Conservation (phyloP, 2,329 filamentous ascomycete genomes). For the Meredithiella fracta region DNA sequence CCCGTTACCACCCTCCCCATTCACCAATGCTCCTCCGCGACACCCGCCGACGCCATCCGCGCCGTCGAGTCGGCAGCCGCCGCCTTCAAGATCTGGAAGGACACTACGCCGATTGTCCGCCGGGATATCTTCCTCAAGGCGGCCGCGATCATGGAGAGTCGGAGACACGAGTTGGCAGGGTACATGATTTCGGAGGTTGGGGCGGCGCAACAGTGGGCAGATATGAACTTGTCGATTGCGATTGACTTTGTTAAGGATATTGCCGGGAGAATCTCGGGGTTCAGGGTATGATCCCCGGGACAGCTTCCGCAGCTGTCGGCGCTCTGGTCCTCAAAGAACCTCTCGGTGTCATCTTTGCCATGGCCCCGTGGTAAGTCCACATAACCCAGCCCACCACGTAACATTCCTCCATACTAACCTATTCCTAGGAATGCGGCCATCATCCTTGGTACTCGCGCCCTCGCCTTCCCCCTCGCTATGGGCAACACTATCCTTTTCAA, state of each 20-base stretch:
- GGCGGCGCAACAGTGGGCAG: constrained; percentile 23
- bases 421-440: constrained; percentile 44
- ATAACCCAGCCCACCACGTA: neutral
- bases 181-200: constrained; percentile 41
- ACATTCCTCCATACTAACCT: too few relatives aligned
- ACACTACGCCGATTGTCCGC: constrained; percentile 40
- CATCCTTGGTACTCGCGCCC: constrained; percentile 35
- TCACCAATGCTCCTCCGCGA: constrained; percentile 38
- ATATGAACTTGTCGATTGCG: constrained; percentile 25
- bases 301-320: constrained; percentile 20
- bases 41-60: constrained; percentile 36
- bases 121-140: constrained; percentile 56
- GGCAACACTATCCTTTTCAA: constrained; percentile 68
- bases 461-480: constrained; percentile 51
- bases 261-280: constrained; percentile 27
- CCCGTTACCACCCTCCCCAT: constrained; percentile 38
- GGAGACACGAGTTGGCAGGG: constrained; percentile 40
- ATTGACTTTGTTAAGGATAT: constrained; percentile 27
- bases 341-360: constrained; percentile 61
- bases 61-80: constrained; percentile 40
- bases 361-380: constrained; percentile 58
- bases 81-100: constrained; percentile 55
- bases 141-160: constrained; percentile 43
- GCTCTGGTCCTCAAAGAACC: constrained; percentile 60
- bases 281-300: constrained; percentile 24